These are phyloP conservation scores for Ascosphaera aggregata DNA, from an alignment of 2,329 filamentous ascomycete genomes.

Conservation along the genomic window DNA sequence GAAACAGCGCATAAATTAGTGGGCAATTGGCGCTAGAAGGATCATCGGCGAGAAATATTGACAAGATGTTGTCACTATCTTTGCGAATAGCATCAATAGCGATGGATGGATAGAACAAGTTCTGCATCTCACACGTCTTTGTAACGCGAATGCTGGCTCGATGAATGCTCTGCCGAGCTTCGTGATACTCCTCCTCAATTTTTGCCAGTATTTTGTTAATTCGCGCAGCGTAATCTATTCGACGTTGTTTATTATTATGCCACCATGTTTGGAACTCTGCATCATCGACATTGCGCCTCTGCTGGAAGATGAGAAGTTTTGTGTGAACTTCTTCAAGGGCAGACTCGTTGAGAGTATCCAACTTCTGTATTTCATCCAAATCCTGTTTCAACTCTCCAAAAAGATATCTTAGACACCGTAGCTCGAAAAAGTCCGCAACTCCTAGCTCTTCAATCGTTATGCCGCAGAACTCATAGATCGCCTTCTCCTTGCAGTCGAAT, in stretches of 20 bases:
- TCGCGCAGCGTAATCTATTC: background rate
- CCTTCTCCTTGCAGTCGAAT: background rate
- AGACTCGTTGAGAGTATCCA: background rate
- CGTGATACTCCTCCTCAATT: background rate
- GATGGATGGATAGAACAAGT: background rate
- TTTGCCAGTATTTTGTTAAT: background rate
- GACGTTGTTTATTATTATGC: background rate
- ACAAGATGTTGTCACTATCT: background rate
- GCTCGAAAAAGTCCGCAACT: background rate
- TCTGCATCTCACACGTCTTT: background rate
- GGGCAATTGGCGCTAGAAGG: background rate
- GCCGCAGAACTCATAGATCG: background rate
- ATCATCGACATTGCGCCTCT: background rate
- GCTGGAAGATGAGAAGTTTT: background rate
- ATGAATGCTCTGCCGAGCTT: background rate
- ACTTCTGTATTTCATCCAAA: background rate
- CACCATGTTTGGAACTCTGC: background rate
- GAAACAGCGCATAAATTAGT: background rate
- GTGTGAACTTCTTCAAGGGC: background rate
- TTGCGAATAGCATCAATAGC: background rate
- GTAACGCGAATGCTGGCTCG: background rate
- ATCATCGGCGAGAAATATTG: background rate
- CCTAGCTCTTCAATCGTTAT: background rate
- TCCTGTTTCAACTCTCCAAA: background rate
- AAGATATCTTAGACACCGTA: background rate